Base-by-base conservation (phyloP, 495 filamentous ascomycete genomes). In the Elaphomyces granulatus region DNA sequence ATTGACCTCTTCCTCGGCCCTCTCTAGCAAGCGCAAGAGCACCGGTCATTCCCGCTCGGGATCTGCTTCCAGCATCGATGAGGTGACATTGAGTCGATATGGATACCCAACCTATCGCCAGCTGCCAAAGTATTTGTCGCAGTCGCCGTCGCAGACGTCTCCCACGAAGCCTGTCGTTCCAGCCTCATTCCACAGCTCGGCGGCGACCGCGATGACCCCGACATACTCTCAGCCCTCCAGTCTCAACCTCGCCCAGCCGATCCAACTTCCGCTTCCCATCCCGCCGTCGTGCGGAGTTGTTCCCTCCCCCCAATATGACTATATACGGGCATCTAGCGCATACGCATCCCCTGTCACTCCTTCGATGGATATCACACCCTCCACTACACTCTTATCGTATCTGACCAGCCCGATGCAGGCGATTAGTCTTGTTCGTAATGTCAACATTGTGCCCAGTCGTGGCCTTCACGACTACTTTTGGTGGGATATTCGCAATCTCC, bases 401-500 rank as follows among this genome's bases (percentile, higher is more conserved):
- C 70, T 95, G 21, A 87, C 82, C 9, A 61, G 70, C 0, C 65
- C 81, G 34, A 93, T 87, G 46, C 86, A 83, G 26, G 73, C 82
- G 15, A 80, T 87, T 7, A 77, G 75, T 21, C 66, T 93, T n/a
- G 82, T 92, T 10, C 82, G 78, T 46, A 82, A 78, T 40, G 73
- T 87, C 49, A 83, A 77, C 46, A 74, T 81, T 53, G 67, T 75
- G 8, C 68, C 73, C 16, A 71, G 74, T 18, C 75, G 84, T 30
- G 78, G 78, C 32, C 56, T 78, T 48, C 75, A 81, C 51, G 78
- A 78, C 50, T 80, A 92, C 53, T 88, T 84, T 53, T 95, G 87
- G 87, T 95, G 82, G 82, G 87, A 95, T 46, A 72, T 94, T 40
- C 81, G 87, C 36, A 87, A 92, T 49, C 66, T 94, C 45, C 77